Conservation (phyloP, 1,284 basidiomycete genomes). For the Tetrapyrgos nigripes region DNA sequence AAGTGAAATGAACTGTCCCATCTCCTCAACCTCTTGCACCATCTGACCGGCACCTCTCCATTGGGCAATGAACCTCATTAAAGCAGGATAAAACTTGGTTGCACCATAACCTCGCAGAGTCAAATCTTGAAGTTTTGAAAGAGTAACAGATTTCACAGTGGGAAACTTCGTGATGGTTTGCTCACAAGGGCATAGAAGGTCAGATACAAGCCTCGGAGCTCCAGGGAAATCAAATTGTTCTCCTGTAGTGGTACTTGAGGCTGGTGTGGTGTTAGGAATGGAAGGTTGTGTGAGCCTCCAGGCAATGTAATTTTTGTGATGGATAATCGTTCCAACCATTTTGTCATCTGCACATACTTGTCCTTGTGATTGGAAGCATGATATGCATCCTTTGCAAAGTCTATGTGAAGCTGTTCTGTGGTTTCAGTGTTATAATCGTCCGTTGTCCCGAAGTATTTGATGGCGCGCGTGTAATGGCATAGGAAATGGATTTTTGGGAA, state of each 20-base stretch:
- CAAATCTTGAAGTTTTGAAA: constrained; percentile 5
- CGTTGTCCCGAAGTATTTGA: constrained; percentile 4
- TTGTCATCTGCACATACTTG: constrained; percentile 33
- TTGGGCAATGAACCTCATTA: constrained; percentile 1
- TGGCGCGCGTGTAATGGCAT: too few relatives aligned
- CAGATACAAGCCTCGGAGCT: neutral
- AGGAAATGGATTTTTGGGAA: constrained; percentile 27
- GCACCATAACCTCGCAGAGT: neutral
- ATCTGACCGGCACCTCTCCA: neutral
- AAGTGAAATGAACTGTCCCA: neutral
- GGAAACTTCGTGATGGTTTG: constrained; percentile 3
- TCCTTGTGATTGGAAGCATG: constrained; percentile 8
- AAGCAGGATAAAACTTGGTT: neutral
- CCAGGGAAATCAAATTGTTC: constrained; percentile 7
- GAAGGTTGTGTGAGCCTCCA: neutral
- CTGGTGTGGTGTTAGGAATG: neutral
- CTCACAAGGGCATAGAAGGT: neutral
- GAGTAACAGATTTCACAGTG: constrained; percentile 1
- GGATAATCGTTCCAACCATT: constrained; percentile 24
- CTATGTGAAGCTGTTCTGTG: constrained; percentile 8
- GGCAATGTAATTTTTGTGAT: neutral
- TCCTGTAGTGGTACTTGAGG: neutral
- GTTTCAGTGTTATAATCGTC: constrained; percentile 9
- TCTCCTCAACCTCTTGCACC: neutral
- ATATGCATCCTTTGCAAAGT: constrained; percentile 14